These are phyloP conservation scores for Trichophyton mentagrophytes DNA, from an alignment of 2,329 filamentous ascomycete genomes.

Conservation along the genomic window DNA sequence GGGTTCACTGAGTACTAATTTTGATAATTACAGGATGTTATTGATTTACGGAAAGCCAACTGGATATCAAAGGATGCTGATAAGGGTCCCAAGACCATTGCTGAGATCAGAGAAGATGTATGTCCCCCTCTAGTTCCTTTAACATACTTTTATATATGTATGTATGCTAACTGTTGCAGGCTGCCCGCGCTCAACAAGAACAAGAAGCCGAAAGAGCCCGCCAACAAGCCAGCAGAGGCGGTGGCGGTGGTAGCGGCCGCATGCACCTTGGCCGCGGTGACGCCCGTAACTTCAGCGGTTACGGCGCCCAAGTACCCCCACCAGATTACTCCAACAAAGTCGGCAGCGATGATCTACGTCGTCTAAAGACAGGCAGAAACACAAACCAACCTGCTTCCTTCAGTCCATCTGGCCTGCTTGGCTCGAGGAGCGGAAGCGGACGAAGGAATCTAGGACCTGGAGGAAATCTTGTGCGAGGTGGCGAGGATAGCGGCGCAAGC, in stretches of 20 bases:
- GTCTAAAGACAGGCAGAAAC: constrained; percentile 51
- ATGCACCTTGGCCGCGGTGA: constrained; percentile 70
- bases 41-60: constrained; percentile 63
- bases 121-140: constrained; percentile 17
- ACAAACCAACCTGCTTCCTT: constrained; percentile 53
- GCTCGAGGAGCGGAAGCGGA: constrained; percentile 70
- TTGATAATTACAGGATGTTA: constrained; percentile 46
- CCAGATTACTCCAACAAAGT: constrained; percentile 67
- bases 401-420: constrained; percentile 77
- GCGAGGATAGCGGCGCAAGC: constrained; percentile 74
- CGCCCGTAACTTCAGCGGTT: constrained; percentile 64
- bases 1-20: constrained; percentile 4
- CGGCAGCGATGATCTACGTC: constrained; percentile 79
- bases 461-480: constrained; percentile 56
- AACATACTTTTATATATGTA: neutral
- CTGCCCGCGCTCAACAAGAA: constrained; percentile 65
- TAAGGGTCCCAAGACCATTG: constrained; percentile 94
- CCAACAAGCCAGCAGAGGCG: constrained; percentile 44
- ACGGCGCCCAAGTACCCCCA: constrained; percentile 54
- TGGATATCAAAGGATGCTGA: constrained; percentile 82
- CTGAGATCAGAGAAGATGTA: constrained; percentile 75
- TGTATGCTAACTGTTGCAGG: constrained; percentile 25
- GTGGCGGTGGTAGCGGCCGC: constrained; percentile 53
- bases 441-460: constrained; percentile 58
- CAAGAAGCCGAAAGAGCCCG: constrained; percentile 53